Evolutionary conservation across 371 early-diverging fungal species (phyloP).

Genomic region (Mortierella sp.): DNA sequence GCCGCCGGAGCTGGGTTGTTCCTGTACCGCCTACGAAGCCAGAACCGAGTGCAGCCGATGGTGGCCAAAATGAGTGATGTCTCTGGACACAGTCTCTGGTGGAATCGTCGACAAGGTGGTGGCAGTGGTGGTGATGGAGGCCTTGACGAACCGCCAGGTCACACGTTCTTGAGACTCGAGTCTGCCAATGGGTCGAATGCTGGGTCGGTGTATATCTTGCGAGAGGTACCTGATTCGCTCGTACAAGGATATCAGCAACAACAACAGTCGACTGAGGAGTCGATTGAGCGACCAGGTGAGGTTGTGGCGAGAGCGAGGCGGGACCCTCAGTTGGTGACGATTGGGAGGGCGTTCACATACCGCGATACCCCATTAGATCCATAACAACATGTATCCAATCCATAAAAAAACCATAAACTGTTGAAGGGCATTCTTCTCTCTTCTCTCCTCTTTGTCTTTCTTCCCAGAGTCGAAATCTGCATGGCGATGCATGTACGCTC

Average conservation of each 20-base stretch:
- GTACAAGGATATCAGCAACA: neutral
- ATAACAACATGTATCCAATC: neutral
- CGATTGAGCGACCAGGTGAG: neutral
- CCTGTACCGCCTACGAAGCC: neutral
- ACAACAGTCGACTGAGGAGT: neutral
- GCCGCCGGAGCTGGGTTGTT: neutral
- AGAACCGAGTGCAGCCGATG: neutral
- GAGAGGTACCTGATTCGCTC: neutral
- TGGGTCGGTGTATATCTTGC: neutral
- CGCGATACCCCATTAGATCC: neutral
- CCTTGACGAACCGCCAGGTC: neutral
- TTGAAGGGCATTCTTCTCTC: neutral
- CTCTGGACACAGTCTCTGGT: neutral
- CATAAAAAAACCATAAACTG: neutral
- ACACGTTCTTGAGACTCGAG: neutral
- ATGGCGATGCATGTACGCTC: too few relatives aligned
- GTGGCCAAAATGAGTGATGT: neutral
- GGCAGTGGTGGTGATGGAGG: neutral
- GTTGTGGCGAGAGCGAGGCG: neutral
- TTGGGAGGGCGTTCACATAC: neutral
- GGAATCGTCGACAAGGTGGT: neutral
- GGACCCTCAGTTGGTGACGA: neutral
- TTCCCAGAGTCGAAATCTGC: neutral
- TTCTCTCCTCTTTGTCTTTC: neutral
- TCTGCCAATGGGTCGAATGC: neutral